Base-by-base conservation (phyloP, 352 stramenopile genomes). In the Globisporangium okanoganense region DNA sequence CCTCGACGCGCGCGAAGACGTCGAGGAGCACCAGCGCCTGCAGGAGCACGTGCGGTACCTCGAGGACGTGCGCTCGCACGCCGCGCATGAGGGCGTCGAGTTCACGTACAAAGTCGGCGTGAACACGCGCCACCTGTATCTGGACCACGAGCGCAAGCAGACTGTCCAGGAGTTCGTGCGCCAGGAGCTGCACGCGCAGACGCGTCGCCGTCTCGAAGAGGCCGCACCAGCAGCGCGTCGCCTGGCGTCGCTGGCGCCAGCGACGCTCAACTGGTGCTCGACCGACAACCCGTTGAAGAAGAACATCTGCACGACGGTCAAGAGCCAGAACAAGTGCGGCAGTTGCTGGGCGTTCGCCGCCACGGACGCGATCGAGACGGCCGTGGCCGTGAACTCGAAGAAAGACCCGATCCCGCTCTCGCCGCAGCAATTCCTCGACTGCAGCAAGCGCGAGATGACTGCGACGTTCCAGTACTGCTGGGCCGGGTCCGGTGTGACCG, bases 341-440 rank as follows among this genome's bases (percentile, higher is more conserved):
- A 90, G 79, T 55, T 94, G 85, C 59, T 94, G 85, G 82, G 81
- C 85, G 20, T 94, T 92, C 64, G 85, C 85, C 0, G 85, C 85
- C 0, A 79, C 82, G 31, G 85, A 94, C 65, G 68, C 68, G 5
- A 94, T 94, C 56, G 85, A 94, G 66, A 87, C 78, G 10, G 82
- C 81, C 3, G 85, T 92, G 9, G 76, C 70, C 4, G 64, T 90
- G 3, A 73, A 66, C 52, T 70, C 72, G 14, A 57, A 75, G 45
- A 76, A 69, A 10, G 12, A 66, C 6, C 72, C 85, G 36, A 61
- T 78, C 24, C 73, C 85, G 48, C 63, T 94, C 36, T 94, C 85
- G 9, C 82, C 85, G 35, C 85, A 94, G 66, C 85, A 94, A 58
- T 83, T 94, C 40, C 56, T 94, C 18, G 74, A 85, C 44, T 94